Base-by-base conservation (phyloP, 352 stramenopile genomes). In the Globisporangium uncinulatum region DNA sequence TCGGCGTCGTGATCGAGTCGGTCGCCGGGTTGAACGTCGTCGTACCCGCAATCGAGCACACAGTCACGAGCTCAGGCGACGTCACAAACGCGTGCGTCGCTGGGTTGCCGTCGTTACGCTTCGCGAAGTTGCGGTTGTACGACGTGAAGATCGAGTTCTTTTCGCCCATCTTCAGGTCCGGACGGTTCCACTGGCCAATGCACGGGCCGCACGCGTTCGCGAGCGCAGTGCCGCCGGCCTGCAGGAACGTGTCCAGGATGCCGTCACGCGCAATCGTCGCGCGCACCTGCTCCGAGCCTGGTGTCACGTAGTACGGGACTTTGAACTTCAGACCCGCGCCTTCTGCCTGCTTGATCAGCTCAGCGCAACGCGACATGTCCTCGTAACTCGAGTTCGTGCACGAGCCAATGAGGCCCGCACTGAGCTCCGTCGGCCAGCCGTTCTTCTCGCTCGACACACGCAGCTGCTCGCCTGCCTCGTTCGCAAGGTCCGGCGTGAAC, bases 371-470 rank as follows among this genome's bases (percentile, higher is more conserved):
- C 51, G 78, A 87, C 80, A 97, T 93, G 67, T 97, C 91, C 63
- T 97, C 91, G 79, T 97, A 97, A 67, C 83, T 96, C 39, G 88
- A 97, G 82, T 97, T 97, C 58, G 91, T 97, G 87, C 91, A 97
- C 65, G 89, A 97, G 34, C 91, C 91, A 55, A 97, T 97, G 63
- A 97, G 80, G 76, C 87, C 91, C 57, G 88, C 91, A 59, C 81
- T 95, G 44, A 97, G 62, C 69, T 96, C 69, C 43, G 74, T 90
- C 46, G 91, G 91, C 89, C 89, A 97, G 59, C 78, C 84, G 70
- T 97, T 96, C 69, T 92, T 86, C 70, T 96, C 71, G 20, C 63
- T 81, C 24, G 83, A 79, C 52, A 70, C 63, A 51, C 76, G 76
- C 42, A 96, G 79, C 44, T 87, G 67, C 13, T 69, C 74, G 63